A percentile compares a stretch with the other conserved stretches of the same genome.
Evolutionary conservation across 305 asterid species (phyloP).

Genomic region (Fraxinus ornus): DNA sequence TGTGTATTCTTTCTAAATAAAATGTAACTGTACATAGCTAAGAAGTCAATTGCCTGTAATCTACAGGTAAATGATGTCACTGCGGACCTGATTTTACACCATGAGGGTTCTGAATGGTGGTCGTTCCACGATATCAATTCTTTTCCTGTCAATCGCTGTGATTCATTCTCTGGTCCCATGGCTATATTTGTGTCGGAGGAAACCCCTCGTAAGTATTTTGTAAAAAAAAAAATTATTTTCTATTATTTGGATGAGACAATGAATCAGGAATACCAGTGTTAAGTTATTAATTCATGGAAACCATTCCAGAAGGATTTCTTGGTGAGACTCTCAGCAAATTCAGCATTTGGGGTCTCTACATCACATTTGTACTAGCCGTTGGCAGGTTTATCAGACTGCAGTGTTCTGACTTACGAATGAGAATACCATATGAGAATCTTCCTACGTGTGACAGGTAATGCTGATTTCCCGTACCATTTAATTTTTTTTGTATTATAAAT

Average conservation of each 20-base stretch:
- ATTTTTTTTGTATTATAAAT: neutral
- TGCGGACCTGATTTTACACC: slow-evolving; percentile 76
- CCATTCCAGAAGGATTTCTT: slow-evolving; percentile 79
- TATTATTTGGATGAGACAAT: neutral
- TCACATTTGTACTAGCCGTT: slow-evolving; percentile 92
- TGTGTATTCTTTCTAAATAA: neutral
- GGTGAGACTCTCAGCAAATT: slow-evolving; percentile 98
- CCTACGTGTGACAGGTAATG: slow-evolving; percentile 93
- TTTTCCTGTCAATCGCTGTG: slow-evolving; percentile 49
- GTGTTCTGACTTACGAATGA: slow-evolving; percentile 92
- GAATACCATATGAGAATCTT: slow-evolving; percentile 94
- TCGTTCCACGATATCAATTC: slow-evolving; percentile 73
- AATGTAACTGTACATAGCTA: neutral
- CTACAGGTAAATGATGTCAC: slow-evolving; percentile 62
- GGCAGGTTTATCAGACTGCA: slow-evolving; percentile 94
- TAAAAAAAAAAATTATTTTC: neutral
- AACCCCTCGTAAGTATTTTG: slow-evolving; percentile 82
- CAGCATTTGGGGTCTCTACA: slow-evolving; percentile 98
- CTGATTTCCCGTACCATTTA: neutral
- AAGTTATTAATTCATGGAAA: slow-evolving; percentile 15
- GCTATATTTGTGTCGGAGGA: slow-evolving; percentile 95
- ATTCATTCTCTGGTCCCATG: slow-evolving; percentile 80
- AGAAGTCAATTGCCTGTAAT: slow-evolving; percentile 10
- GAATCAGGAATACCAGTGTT: neutral
- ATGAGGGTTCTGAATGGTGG: slow-evolving; percentile 77